Conservation (phyloP, 495 filamentous ascomycete genomes). For the Penicillium bialowiezense region DNA sequence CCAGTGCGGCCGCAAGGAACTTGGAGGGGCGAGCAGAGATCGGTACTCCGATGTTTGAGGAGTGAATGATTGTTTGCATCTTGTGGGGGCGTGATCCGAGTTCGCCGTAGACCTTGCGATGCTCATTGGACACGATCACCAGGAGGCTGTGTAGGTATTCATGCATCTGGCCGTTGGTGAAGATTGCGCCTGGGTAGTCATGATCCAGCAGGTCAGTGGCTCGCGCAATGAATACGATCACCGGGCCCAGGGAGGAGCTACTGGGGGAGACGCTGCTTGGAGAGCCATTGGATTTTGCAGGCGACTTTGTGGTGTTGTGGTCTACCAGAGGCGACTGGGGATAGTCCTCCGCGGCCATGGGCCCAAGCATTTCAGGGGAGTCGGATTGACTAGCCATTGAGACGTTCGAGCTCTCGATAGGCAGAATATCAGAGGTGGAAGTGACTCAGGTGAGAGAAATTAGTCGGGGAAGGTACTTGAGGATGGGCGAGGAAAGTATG, state of each 20-base stretch:
- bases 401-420: no score
- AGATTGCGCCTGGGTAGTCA: background rate
- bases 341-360: no score
- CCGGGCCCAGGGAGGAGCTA: background rate
- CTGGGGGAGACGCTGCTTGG: no score
- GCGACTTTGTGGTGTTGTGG: background rate
- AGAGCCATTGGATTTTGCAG: background rate
- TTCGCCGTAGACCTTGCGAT: background rate
- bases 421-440: background rate
- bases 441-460: background rate
- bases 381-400: no score
- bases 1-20: background rate
- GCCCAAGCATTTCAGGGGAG: no score
- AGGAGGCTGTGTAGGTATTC: conserved; percentile 3
- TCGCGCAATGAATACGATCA: conserved; percentile 4
- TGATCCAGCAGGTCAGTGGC: background rate
- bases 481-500: background rate
- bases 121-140: background rate
- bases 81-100: background rate
- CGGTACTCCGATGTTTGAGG: background rate
- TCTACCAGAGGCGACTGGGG: background rate
- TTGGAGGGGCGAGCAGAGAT: background rate
- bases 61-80: conserved; percentile 4
- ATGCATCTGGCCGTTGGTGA: background rate
- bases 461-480: background rate